Evolutionary conservation across 1,139 yeast species (phyloP).

Genomic region (Blastobotrys elegans): DNA sequence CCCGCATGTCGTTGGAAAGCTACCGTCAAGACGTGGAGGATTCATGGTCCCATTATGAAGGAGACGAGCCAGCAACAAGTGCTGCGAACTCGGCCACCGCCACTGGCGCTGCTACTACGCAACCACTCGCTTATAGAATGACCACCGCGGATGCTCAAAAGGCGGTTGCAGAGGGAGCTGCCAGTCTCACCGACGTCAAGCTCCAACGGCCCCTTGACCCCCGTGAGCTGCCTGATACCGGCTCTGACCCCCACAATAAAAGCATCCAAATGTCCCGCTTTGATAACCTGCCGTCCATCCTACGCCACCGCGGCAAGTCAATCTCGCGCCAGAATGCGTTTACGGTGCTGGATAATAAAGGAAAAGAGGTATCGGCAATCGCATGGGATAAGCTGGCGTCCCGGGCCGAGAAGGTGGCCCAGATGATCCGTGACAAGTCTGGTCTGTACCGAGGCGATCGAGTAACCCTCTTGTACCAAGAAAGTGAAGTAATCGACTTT

Average conservation of each 20-base stretch:
- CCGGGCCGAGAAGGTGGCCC: conserved; percentile 83
- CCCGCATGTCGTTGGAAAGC: conserved; percentile 4
- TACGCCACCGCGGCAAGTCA: conserved; percentile 64
- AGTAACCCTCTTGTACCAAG: conserved; percentile 78
- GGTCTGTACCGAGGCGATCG: conserved; percentile 75
- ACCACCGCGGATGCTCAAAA: conserved; percentile 22
- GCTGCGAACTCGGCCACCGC: neutral
- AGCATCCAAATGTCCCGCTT: conserved; percentile 36
- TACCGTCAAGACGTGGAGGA: conserved; percentile 3
- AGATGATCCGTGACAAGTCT: conserved; percentile 72
- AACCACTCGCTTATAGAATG: conserved; percentile 17
- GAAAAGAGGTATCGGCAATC: conserved; percentile 71
- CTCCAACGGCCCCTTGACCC: conserved; percentile 40
- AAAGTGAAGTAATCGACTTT: conserved; percentile 79
- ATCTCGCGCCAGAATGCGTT: conserved; percentile 70
- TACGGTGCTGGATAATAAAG: conserved; percentile 65
- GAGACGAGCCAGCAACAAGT: neutral
- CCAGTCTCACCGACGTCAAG: conserved; percentile 20
- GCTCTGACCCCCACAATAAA: conserved; percentile 33
- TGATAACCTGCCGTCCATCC: conserved; percentile 64
- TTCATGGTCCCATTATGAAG: conserved; percentile 8
- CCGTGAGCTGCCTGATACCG: conserved; percentile 37
- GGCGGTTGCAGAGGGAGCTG: conserved; percentile 14
- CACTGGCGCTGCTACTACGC: neutral
- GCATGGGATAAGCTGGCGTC: conserved; percentile 88